These are phyloP conservation scores for Acanthochlamys bracteata DNA, from an alignment of 106 monocot genomes.

Conservation along the genomic window DNA sequence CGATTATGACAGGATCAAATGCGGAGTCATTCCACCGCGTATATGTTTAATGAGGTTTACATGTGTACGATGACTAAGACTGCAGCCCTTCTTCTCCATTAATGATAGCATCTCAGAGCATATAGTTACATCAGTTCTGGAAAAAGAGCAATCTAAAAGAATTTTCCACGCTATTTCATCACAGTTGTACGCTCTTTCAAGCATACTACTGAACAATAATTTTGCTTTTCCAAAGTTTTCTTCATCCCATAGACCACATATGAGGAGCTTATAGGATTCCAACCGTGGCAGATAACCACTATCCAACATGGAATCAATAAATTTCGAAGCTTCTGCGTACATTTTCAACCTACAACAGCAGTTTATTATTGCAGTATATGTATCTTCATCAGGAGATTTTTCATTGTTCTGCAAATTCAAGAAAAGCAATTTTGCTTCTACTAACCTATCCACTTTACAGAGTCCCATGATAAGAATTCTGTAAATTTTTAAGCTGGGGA, in stretches of 20 bases:
- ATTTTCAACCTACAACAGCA: slow-evolving; percentile 28
- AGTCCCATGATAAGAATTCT: slow-evolving; percentile 27
- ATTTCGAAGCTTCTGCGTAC: slow-evolving; percentile 21
- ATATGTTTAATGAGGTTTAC: slow-evolving; percentile 21
- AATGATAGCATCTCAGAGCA: slow-evolving; percentile 37
- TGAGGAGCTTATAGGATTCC: slow-evolving; percentile 27
- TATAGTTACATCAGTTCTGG: slow-evolving; percentile 20
- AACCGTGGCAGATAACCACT: slow-evolving; percentile 35
- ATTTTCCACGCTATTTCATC: slow-evolving; percentile 54
- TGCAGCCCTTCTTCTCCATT: slow-evolving; percentile 37
- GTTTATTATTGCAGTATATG: slow-evolving; percentile 29
- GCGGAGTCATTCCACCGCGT: too few relatives aligned
- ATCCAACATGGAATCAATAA: slow-evolving; percentile 25
- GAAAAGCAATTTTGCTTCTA: slow-evolving; percentile 34
- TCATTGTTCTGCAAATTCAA: slow-evolving; percentile 29
- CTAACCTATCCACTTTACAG: slow-evolving; percentile 33
- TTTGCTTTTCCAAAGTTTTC: slow-evolving; percentile 34
- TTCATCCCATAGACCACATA: slow-evolving; percentile 45
- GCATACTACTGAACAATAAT: slow-evolving; percentile 26
- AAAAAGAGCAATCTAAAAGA: slow-evolving; percentile 29
- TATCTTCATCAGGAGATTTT: slow-evolving; percentile 35
- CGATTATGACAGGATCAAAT: too few relatives aligned
- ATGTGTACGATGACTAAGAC: slow-evolving; percentile 29
- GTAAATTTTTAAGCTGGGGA: slow-evolving; percentile 22
- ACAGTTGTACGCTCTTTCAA: slow-evolving; percentile 30